A percentile compares a stretch with the other conserved stretches of the same genome.
These are phyloP conservation scores for Thuidium tamariscinum DNA, from an alignment of 225 moss, liverwort and hornwort species.

Conservation along the genomic window DNA sequence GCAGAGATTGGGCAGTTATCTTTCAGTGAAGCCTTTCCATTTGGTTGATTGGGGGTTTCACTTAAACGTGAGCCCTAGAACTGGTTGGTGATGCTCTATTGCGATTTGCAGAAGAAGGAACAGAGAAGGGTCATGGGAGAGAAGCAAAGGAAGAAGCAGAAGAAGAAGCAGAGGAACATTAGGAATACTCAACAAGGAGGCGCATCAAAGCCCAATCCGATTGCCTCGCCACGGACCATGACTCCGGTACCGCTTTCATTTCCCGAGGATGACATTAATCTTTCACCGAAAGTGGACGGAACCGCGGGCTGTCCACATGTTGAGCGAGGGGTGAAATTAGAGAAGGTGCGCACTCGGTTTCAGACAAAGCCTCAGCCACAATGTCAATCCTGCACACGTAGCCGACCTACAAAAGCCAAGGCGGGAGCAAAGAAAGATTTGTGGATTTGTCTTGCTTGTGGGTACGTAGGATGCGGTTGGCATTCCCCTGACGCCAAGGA, in stretches of 20 bases:
- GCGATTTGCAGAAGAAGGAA: neutral
- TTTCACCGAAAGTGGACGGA: neutral
- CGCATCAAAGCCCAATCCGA: neutral
- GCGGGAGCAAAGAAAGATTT: conserved; percentile 19
- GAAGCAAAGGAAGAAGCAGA: neutral
- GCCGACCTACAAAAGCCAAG: conserved; percentile 2
- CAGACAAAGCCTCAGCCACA: neutral
- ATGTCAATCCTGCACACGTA: conserved; percentile 33
- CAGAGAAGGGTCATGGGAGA: conserved; percentile 17
- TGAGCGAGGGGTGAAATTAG: neutral
- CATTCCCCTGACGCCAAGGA: neutral
- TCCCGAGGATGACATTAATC: neutral
- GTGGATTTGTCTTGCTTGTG: conserved; percentile 68
- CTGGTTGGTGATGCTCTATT: neutral
- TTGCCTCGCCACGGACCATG: neutral
- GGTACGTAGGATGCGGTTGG: conserved; percentile 36
- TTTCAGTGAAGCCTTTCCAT: neutral
- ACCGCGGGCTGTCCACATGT: neutral
- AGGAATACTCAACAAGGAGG: neutral
- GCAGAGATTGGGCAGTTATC: neutral
- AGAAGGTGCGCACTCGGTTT: conserved; percentile 42
- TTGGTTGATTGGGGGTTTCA: neutral
- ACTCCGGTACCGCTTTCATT: neutral
- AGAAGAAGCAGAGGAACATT: neutral
- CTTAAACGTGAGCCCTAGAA: neutral